Conservation (phyloP, 2,329 filamentous ascomycete genomes). For the Amylocarpus encephaloides region DNA sequence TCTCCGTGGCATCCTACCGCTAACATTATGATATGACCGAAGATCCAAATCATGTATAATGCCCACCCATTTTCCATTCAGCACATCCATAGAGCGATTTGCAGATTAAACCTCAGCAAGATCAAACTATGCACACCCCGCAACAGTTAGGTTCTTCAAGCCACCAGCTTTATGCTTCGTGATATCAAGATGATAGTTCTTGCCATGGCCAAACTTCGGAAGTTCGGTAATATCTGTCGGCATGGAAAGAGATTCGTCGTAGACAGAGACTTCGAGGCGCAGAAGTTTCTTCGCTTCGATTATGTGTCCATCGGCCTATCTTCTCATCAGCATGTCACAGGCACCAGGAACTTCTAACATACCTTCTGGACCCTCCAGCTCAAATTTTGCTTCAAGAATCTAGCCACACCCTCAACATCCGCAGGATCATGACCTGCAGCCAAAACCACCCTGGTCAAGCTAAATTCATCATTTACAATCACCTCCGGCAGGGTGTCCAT, state of each 20-base stretch:
- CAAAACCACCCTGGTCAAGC: slow-evolving; percentile 11
- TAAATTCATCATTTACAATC: slow-evolving; percentile 20
- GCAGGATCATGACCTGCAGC: slow-evolving; percentile 7
- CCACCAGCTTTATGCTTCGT: slow-evolving; percentile 18
- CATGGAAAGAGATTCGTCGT: slow-evolving; percentile 19
- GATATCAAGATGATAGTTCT: slow-evolving; percentile 19
- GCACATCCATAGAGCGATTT: too few species aligned
- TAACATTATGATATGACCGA: too few species aligned
- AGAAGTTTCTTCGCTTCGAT: slow-evolving; percentile 10
- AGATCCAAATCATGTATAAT: too few species aligned
- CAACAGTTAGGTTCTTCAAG: too few species aligned
- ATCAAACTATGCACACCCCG: too few species aligned
- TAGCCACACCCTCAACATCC: slow-evolving; percentile 10
- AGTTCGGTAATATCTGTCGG: slow-evolving; percentile 15
- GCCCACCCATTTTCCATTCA: too few species aligned
- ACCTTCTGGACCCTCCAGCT: slow-evolving; percentile 27
- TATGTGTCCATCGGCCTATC: slow-evolving; percentile 18
- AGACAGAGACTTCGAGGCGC: slow-evolving; percentile 18
- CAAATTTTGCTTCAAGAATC: slow-evolving; percentile 21
- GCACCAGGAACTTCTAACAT: slow-evolving; percentile 6
- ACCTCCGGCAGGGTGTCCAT: slow-evolving; percentile 8
- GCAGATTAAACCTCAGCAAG: too few species aligned
- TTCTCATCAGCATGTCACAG: background rate
- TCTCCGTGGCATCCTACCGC: too few species aligned
- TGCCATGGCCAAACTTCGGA: slow-evolving; percentile 22